phyloP scores from a whole-genome alignment of 1,139 yeast species.

The Taiozyma sp. region DNA sequence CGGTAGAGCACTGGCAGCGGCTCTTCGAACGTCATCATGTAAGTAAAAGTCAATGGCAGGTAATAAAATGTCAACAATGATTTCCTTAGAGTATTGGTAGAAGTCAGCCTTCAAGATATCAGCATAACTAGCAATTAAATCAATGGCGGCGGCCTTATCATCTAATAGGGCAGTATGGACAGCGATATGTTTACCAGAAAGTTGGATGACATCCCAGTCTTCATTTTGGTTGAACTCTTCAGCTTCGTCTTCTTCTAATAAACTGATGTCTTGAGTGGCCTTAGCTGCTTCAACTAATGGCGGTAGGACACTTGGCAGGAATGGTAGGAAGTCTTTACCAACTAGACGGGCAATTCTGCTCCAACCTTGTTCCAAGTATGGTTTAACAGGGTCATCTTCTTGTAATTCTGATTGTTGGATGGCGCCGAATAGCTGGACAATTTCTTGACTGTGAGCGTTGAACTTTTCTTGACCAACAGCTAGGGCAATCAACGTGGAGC shows the following conservation, averaged over 20 bases:
- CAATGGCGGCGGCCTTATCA: constrained; percentile 91
- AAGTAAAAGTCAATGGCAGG: constrained; percentile 90
- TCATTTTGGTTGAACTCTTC: constrained; percentile 81
- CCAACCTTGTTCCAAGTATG: constrained; percentile 94
- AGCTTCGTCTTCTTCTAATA: constrained; percentile 84
- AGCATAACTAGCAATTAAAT: constrained; percentile 82
- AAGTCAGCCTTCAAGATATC: constrained; percentile 79
- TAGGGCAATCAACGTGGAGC: constrained; percentile 87
- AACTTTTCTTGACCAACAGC: constrained; percentile 97
- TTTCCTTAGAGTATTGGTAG: constrained; percentile 77
- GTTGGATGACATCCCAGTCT: constrained; percentile 92
- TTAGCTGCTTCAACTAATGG: constrained; percentile 81
- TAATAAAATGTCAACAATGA: constrained; percentile 72
- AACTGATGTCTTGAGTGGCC: constrained; percentile 83
- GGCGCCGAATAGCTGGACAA: constrained; percentile 67
- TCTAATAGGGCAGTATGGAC: constrained; percentile 90
- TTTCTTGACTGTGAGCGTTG: constrained; percentile 67
- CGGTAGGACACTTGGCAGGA: constrained; percentile 83
- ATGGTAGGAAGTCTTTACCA: constrained; percentile 86
- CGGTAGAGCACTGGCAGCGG: constrained; percentile 83
- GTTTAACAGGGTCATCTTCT: constrained; percentile 80
- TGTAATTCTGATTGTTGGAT: constrained; percentile 59
- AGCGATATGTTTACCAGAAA: constrained; percentile 91
- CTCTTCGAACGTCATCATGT: constrained; percentile 91
- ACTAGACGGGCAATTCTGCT: constrained; percentile 85